Evolutionary conservation across 331 rosid genomes (phyloP).

Genomic region (Quercus phellos): DNA sequence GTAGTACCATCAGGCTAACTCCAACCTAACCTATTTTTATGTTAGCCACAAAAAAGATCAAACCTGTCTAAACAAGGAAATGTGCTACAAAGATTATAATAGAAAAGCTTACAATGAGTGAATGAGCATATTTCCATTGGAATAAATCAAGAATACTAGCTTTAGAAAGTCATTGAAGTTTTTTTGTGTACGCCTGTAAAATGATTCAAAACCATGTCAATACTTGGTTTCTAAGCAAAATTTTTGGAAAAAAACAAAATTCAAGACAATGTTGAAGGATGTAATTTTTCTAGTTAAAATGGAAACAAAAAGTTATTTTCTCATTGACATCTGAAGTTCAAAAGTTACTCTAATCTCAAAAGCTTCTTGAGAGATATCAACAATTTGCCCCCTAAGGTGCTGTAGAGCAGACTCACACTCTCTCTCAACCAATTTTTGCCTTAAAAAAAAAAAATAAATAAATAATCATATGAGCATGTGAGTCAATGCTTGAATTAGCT

Average conservation of each 20-base stretch:
- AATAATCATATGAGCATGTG: not conserved
- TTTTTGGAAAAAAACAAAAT: too few species aligned
- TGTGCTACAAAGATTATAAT: not conserved
- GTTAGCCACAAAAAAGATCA: constrained; percentile 2
- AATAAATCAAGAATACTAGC: constrained; percentile 54
- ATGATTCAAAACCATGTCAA: not conserved
- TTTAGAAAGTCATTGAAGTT: constrained; percentile 49
- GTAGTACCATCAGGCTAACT: constrained; percentile 78
- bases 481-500: too few species aligned
- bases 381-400: constrained; percentile 53
- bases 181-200: constrained; percentile 65
- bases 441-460: constrained; percentile 4
- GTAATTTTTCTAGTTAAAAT: too few species aligned
- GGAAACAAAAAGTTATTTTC: constrained; percentile 1
- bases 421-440: constrained; percentile 57
- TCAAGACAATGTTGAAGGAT: too few species aligned
- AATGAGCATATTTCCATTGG: constrained; percentile 57
- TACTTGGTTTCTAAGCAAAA: too few species aligned
- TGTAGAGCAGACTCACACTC: constrained; percentile 61
- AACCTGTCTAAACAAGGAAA: not conserved
- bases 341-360: constrained; percentile 56
- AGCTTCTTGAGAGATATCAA: constrained; percentile 58
- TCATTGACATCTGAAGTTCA: not conserved
- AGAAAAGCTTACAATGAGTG: constrained; percentile 58
- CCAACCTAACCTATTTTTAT: constrained; percentile 52